Base-by-base conservation (phyloP, 2,329 filamentous ascomycete genomes). In the Microdochium trichocladiopsis region DNA sequence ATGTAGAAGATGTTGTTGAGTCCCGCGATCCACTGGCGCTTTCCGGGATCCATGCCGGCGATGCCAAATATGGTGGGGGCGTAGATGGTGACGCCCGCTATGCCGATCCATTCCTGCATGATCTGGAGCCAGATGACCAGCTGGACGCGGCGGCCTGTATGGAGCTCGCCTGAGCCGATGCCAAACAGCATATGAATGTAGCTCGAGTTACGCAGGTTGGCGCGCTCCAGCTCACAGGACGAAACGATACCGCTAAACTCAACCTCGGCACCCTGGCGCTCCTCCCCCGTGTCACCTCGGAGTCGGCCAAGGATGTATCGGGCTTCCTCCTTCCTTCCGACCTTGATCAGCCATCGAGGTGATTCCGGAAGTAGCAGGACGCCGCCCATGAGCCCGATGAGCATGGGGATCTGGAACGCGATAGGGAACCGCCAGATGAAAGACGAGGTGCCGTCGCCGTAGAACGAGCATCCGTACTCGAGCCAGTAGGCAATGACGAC, bases 81-180 rank as follows among this genome's bases (percentile, higher is more conserved):
- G 48, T 77, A 83, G 33, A 88, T 76, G 0, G 84, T 87, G 2
- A 88, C 82, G 43, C 83, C 84, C 0, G 84, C 83, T 55, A 88
- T 88, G 0, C 85, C 83, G 50, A 84, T 77, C 82, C 84, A 87
- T 59, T 86, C 80, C 60, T 87, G 84, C 61, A 88, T 78, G 47
- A 88, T 84, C 66, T 88, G 84, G 9, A 88, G 72, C 84, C 84
- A 88, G 33, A 89, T 75, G 2, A 86, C 84, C 2, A 89, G 74
- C 59, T 88, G 84, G 0, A 88, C 83, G 5, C 86, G 79, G 1
- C 86, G 75, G 1, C 79, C 86, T 0, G 80, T 84, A 56, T 88
- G 84, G 9, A 88, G 66, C 50, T 86, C 81, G 0, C 77, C 85
- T 0, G 82, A 84, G 2, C 82, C 82, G 51, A 80, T 77, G 2